phyloP scores from a whole-genome alignment of 116 monocot species.

The Cymodocea nodosa region DNA sequence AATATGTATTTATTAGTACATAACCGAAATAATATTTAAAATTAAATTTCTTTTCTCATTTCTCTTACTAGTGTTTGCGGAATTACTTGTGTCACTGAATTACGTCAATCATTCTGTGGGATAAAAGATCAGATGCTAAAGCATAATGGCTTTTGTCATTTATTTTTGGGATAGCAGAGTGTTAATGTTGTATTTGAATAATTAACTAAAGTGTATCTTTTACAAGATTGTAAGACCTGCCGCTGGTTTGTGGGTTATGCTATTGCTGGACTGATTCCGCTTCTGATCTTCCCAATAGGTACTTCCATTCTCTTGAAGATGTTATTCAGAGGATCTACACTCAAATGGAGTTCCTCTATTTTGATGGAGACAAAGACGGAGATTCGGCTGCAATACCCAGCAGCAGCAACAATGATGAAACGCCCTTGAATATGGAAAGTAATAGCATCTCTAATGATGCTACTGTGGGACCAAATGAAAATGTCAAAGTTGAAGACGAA shows the following conservation, averaged over 20 bases:
- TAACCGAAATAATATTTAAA: too few relatives aligned
- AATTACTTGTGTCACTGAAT: not conserved
- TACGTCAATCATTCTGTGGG: not conserved
- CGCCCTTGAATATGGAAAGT: constrained; percentile 7
- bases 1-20: too few relatives aligned
- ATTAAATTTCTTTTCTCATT: too few relatives aligned
- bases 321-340: constrained; percentile 51
- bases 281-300: constrained; percentile 30
- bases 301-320: constrained; percentile 36
- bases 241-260: not conserved
- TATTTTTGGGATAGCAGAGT: not conserved
- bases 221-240: not conserved
- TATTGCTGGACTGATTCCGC: not conserved
- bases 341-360: constrained; percentile 70
- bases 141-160: too few relatives aligned
- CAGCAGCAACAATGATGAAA: constrained; percentile 22
- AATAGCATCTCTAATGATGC: not conserved
- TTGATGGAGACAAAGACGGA: constrained; percentile 40
- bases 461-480: not conserved
- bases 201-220: not conserved
- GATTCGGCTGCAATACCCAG: constrained; percentile 32
- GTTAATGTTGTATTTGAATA: not conserved
- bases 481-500: not conserved
- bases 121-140: not conserved
- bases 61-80: too few relatives aligned